Conservation (phyloP, 208 protist species). For the Leishmania tropica region DNA sequence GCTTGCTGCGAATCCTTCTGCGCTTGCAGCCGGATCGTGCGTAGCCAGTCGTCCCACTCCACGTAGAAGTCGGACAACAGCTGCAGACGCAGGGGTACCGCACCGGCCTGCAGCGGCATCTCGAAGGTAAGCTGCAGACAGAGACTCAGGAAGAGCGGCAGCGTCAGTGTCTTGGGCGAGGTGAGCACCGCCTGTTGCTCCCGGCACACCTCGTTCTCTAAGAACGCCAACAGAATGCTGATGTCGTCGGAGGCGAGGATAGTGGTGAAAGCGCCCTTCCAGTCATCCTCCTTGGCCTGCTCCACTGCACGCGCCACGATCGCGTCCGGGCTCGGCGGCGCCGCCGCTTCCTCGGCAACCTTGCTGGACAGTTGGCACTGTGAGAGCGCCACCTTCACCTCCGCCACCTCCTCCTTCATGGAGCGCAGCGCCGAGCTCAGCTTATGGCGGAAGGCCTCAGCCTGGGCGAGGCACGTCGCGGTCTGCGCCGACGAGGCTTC, state of each 20-base stretch:
- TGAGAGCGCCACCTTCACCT: slow-evolving; percentile 43
- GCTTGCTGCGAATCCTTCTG: slow-evolving; percentile 39
- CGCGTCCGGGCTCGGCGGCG: slow-evolving; percentile 56
- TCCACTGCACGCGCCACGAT: slow-evolving; percentile 61
- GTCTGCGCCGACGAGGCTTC: slow-evolving; percentile 40
- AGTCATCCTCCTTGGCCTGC: slow-evolving; percentile 67
- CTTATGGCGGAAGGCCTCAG: slow-evolving; percentile 38
- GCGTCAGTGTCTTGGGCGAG: slow-evolving; percentile 56
- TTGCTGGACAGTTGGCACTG: slow-evolving; percentile 30
- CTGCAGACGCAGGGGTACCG: slow-evolving; percentile 73
- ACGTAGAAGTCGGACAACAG: slow-evolving; percentile 81
- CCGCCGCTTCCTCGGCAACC: slow-evolving; percentile 12
- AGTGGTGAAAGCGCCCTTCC: slow-evolving; percentile 68
- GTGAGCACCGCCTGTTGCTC: slow-evolving; percentile 65
- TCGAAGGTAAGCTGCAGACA: slow-evolving; percentile 86
- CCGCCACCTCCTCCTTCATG: slow-evolving; percentile 55
- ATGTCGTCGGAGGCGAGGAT: slow-evolving; percentile 78
- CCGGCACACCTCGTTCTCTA: slow-evolving; percentile 73
- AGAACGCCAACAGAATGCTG: slow-evolving; percentile 75
- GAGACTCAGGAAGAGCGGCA: slow-evolving; percentile 83
- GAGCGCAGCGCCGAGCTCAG: slow-evolving; percentile 44
- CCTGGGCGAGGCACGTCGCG: slow-evolving; percentile 29
- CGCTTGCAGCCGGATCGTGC: slow-evolving; percentile 60
- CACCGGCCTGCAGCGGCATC: slow-evolving; percentile 46
- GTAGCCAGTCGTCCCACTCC: slow-evolving; percentile 87